Conservation (phyloP, 2,329 filamentous ascomycete genomes). For the Talaromyces atroroseus region DNA sequence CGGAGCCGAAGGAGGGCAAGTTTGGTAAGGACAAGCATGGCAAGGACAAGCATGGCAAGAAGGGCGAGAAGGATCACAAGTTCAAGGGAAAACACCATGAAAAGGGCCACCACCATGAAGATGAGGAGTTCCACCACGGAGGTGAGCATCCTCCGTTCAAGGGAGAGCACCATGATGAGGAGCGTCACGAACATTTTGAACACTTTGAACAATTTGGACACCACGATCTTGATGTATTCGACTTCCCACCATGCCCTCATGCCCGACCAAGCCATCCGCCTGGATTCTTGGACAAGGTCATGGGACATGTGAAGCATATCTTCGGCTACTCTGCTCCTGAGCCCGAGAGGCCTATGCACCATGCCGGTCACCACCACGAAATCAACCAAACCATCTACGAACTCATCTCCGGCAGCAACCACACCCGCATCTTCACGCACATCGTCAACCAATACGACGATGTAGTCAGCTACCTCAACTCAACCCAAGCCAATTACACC, state of each 20-base stretch:
- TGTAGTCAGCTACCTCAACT: constrained; percentile 66
- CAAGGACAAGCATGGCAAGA: background rate
- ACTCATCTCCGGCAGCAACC: constrained; percentile 66
- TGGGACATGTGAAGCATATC: background rate
- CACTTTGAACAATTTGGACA: background rate
- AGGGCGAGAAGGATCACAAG: background rate
- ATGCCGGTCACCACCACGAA: constrained; percentile 26
- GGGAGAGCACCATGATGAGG: background rate
- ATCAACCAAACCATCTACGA: constrained; percentile 71
- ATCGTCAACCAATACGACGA: constrained; percentile 66
- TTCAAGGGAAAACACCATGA: background rate
- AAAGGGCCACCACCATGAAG: background rate
- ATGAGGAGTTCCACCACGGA: background rate
- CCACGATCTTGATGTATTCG: background rate
- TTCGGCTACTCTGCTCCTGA: background rate
- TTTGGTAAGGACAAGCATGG: no score
- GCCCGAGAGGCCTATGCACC: background rate
- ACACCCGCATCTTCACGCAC: constrained; percentile 69
- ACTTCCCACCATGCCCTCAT: background rate
- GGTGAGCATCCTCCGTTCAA: no score
- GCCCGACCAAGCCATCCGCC: background rate
- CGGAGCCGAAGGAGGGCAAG: background rate
- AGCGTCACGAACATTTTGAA: no score
- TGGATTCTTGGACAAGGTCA: constrained; percentile 8
- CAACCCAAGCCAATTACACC: constrained; percentile 65